These are phyloP conservation scores for Prunus padus DNA, from an alignment of 306 rosid genomes.

Conservation along the genomic window DNA sequence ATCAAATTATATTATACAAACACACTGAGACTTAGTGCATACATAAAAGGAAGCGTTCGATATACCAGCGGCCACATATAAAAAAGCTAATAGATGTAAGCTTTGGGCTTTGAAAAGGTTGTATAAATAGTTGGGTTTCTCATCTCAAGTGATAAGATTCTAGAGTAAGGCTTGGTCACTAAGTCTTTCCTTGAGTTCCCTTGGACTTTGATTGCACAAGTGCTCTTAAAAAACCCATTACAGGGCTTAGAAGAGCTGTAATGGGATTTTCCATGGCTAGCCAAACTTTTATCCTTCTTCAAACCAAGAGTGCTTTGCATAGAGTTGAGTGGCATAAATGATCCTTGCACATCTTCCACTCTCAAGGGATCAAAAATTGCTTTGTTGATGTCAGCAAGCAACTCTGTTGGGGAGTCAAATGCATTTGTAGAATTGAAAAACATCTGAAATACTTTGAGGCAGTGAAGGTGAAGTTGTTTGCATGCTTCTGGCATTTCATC, in stretches of 20 bases:
- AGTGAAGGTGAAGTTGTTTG: slow-evolving; percentile 23
- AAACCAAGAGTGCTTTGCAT: neutral
- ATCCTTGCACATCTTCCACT: neutral
- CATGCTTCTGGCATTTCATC: slow-evolving; percentile 21
- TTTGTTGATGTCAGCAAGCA: slow-evolving; percentile 26
- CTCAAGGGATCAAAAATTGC: slow-evolving; percentile 21
- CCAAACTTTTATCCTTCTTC: neutral
- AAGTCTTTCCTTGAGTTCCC: neutral
- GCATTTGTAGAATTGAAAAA: slow-evolving; percentile 29
- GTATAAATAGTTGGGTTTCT: neutral
- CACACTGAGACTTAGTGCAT: no score
- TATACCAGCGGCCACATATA: no score
- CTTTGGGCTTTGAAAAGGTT: neutral
- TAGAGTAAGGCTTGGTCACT: neutral
- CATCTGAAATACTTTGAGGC: slow-evolving; percentile 33
- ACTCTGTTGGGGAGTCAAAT: slow-evolving; percentile 25
- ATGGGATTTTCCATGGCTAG: neutral
- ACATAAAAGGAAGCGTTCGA: no score
- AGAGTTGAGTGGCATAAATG: no score
- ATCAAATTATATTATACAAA: no score
- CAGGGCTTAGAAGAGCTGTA: neutral
- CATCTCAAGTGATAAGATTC: neutral
- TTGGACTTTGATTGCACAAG: neutral
- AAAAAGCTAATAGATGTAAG: no score
- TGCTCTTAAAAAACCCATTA: neutral